Evolutionary conservation across 306 rosid species (phyloP), one percentile per base, ranked within the genome.

Genomic region (Urtica urens): DNA sequence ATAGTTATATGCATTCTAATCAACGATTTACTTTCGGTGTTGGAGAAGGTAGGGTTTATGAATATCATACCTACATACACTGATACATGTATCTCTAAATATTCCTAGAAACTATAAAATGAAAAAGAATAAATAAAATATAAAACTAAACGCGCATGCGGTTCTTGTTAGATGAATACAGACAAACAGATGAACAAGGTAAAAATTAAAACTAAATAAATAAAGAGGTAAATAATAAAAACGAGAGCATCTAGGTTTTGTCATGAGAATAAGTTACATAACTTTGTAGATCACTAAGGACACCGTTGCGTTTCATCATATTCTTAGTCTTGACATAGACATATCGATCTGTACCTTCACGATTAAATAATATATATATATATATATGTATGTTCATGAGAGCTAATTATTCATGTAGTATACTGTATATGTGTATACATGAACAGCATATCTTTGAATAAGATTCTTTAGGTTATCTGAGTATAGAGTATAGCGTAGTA

Each of bases 11-110:
- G 10, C 30, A 27, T 27, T 28, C 6, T 28, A 10, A 28, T 49
- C 54, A 29, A 55, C 13, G 47, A 23, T 53, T 53, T 53, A 53
- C 59, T 53, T 23, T 38, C 47, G 47, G 47, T 53, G 54, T n/a
- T n/a, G 54, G 54, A 35, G 54, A 49, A 49, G 54, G 51, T 46
- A 26, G 51, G 51, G 34, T 23, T 28, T 37, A 22, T 43, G 23
- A 14, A 19, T 17, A 10, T 47, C 20, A 39, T 52, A 23, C 18
- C 24, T 31, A 18, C 61, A 26, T 28, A 28, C 33, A 28, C 10
- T 3, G 23, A 12, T 2, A 7, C 3, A 25, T 23, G n/a, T 23
- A 24, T 23, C n/a, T 14, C 6, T 27, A n/a, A 23, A 40, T n/a
- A 40, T 1, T 40, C 16, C 46, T 0, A n/a, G 8, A 16, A 4